A percentile compares a stretch with the other conserved stretches of the same genome.
These are phyloP conservation scores for Triticum monococcum DNA, from an alignment of 176 grass and related monocot genomes.

Conservation along the genomic window DNA sequence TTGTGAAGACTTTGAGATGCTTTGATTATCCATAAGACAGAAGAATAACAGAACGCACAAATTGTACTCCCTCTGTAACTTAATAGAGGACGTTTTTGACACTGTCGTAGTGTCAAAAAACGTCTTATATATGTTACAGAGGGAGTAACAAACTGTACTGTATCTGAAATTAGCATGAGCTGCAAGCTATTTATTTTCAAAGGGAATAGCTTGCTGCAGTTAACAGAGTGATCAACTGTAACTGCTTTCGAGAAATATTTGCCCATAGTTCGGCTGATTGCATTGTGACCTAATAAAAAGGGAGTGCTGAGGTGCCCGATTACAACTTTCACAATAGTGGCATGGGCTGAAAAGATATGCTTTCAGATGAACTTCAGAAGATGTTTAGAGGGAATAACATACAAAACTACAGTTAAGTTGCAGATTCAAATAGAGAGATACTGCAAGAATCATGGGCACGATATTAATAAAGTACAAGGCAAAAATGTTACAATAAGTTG, in stretches of 20 bases:
- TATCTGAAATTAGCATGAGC: slow-evolving; percentile 9
- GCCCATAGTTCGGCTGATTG: neutral
- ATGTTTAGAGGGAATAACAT: neutral
- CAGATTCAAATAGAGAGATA: neutral
- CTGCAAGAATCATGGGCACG: neutral
- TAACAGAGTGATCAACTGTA: neutral
- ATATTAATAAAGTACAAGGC: slow-evolving; percentile 3
- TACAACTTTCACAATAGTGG: neutral
- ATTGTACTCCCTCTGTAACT: neutral
- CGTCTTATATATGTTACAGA: too few relatives aligned
- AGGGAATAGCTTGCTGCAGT: neutral
- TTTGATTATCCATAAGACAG: neutral
- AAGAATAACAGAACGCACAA: neutral
- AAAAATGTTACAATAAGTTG: neutral
- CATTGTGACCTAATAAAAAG: neutral
- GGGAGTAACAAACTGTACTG: neutral
- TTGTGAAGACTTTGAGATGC: neutral
- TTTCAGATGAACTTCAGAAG: slow-evolving; percentile 8
- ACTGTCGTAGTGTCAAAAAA: too few relatives aligned
- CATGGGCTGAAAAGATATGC: neutral
- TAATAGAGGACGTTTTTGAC: too few relatives aligned
- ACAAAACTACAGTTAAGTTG: neutral
- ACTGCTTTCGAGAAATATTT: neutral
- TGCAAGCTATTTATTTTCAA: slow-evolving; percentile 22
- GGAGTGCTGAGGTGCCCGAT: neutral